phyloP scores from a whole-genome alignment of 2,329 filamentous ascomycete species.

The Arthrobotrys sinensis region DNA sequence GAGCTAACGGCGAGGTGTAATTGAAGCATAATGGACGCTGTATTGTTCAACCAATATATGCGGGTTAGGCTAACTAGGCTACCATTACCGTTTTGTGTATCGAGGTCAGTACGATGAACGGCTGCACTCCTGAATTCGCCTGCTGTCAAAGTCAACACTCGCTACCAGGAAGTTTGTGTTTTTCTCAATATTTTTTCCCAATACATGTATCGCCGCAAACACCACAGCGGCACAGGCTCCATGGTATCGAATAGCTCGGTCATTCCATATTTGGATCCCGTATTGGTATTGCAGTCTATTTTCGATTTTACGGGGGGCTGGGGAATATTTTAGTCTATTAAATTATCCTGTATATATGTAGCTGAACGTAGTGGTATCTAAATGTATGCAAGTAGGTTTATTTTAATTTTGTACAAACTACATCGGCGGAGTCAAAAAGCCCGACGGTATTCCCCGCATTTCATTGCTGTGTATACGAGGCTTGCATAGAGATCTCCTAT shows the following conservation, averaged over 20 bases:
- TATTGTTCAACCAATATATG: not conserved
- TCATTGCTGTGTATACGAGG: not conserved
- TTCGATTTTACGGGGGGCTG: not conserved
- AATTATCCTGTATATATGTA: not conserved
- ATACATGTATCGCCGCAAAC: conserved; percentile 57
- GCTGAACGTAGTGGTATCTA: not conserved
- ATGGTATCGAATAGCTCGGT: not conserved
- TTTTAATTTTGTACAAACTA: not conserved
- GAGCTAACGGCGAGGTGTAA: conserved; percentile 37
- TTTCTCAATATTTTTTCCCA: conserved; percentile 48
- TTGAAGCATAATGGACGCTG: conserved; percentile 3
- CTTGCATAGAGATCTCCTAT: not conserved
- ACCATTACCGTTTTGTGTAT: conserved; percentile 10
- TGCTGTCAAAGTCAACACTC: conserved; percentile 25
- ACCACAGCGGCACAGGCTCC: conserved; percentile 15
- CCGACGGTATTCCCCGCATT: conserved; percentile 48
- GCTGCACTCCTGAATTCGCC: conserved; percentile 27
- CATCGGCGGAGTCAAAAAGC: not conserved
- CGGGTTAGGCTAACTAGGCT: conserved; percentile 41
- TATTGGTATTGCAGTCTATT: not conserved
- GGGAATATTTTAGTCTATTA: not conserved
- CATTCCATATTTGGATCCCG: conserved; percentile 27
- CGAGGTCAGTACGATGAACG: not conserved
- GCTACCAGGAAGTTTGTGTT: conserved; percentile 15
- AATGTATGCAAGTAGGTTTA: not conserved